These are phyloP conservation scores for Arthrobotrys pseudoclavata DNA, from an alignment of 2,329 filamentous ascomycete genomes.

Conservation along the genomic window DNA sequence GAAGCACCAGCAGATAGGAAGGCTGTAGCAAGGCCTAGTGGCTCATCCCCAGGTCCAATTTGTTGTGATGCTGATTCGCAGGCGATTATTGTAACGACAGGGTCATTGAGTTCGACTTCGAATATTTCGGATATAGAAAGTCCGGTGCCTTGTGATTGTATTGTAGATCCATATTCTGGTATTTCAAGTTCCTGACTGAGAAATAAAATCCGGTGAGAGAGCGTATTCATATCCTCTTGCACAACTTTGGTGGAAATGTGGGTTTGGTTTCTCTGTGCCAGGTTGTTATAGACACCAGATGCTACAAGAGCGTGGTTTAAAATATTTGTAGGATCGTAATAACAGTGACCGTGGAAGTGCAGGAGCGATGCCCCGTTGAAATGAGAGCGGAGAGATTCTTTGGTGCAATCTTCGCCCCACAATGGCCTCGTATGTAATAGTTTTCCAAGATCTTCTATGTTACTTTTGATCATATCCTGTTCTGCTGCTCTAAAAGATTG, in stretches of 20 bases:
- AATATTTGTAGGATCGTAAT: constrained; percentile 1
- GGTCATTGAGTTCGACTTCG: not conserved
- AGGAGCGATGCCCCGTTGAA: constrained; percentile 1
- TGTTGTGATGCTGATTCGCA: constrained; percentile 21
- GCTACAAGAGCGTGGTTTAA: constrained; percentile 6
- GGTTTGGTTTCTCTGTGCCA: not conserved
- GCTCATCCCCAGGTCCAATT: constrained; percentile 1
- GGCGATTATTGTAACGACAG: constrained; percentile 3
- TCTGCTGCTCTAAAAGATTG: not conserved
- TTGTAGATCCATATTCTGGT: not conserved
- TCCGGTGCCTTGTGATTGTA: not conserved
- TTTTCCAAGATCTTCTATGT: not conserved
- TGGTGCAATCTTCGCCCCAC: constrained; percentile 1
- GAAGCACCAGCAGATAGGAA: constrained; percentile 13
- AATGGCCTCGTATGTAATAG: not conserved
- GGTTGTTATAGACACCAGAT: constrained; percentile 1
- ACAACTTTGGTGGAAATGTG: not conserved
- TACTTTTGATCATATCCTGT: not conserved
- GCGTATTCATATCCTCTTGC: not conserved
- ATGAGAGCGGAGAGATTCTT: not conserved
- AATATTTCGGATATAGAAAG: constrained; percentile 11
- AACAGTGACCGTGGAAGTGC: constrained; percentile 10
- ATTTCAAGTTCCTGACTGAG: not conserved
- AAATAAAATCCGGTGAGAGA: not conserved
- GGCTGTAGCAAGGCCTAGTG: not conserved